Base-by-base conservation (phyloP, 208 protist species). In the Crithidia fasciculata region DNA sequence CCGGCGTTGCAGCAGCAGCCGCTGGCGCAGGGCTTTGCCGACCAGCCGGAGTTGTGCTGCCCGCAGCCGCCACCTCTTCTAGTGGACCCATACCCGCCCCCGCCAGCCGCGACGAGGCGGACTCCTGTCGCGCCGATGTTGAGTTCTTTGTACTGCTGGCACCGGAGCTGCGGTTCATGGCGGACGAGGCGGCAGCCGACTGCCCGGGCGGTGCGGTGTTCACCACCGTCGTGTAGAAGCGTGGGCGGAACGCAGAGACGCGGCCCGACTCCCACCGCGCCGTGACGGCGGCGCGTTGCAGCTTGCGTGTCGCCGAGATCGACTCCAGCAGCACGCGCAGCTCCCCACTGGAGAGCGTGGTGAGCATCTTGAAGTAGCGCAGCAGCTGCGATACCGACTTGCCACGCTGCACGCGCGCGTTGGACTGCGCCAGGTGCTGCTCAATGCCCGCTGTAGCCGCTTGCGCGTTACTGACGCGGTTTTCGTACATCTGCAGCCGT, bases 401-500 rank as follows among this genome's bases (percentile, higher is more conserved):
- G 37, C 89, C 89, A 5, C 91, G 89, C 72, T 89, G 80, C 72
- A 94, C 87, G 2, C 91, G 87, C 43, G 91, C 83, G 63, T 94
- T 96, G 12, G 89, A 93, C 67, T 94, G 89, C 36, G 86, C 64
- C 3, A 96, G 69, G 67, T 96, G 91, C 76, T 94, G 87, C 82
- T 96, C 91, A 68, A 96, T 94, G 55, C 91, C 91, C 0, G 87
- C 89, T n/a, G 86, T 94, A 8, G 91, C 86, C 9, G 88, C 84
- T 68, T 91, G 80, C 37, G 91, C 91, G 74, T 96, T 96, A 66
- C 80, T 85, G 60, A 96, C 86, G 50, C 85, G 84, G 69, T 93
- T 88, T 74, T 94, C 91, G 71, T 93, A 94, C 60, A 83, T 73
- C 58, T 93, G 88, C 76, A 96, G 71, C 3, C 89, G 70, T 41